A percentile compares a stretch with the other conserved stretches of the same genome.
These are phyloP conservation scores for Vigna nakashimae DNA, from an alignment of 306 rosid genomes.

Conservation along the genomic window DNA sequence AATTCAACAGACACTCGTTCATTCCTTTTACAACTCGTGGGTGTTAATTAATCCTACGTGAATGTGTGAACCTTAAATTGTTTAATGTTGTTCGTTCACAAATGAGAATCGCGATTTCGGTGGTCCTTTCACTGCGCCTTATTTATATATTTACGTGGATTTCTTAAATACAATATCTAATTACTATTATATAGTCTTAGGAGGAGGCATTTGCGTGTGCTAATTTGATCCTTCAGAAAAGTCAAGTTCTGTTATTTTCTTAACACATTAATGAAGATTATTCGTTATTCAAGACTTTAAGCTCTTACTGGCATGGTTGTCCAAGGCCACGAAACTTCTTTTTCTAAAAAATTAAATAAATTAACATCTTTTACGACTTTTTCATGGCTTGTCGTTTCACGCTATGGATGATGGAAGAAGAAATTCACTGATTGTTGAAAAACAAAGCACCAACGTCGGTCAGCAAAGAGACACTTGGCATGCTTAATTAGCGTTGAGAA, in stretches of 20 bases:
- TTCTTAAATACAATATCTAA: background rate
- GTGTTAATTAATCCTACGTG: background rate
- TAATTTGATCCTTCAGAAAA: constrained; percentile 38
- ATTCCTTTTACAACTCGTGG: constrained; percentile 16
- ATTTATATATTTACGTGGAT: constrained; percentile 18
- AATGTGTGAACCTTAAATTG: constrained; percentile 22
- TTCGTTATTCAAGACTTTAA: background rate
- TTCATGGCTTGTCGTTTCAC: constrained; percentile 10
- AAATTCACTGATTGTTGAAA: background rate
- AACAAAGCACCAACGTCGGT: background rate
- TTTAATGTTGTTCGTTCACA: background rate
- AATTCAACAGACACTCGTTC: constrained; percentile 27
- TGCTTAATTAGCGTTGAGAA: background rate
- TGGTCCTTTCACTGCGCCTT: background rate
- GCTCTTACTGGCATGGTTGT: constrained; percentile 2
- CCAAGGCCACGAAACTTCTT: constrained; percentile 33
- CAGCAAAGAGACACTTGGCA: constrained; percentile 1
- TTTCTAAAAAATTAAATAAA: too few relatives aligned
- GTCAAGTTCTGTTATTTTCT: background rate
- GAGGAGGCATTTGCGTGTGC: constrained; percentile 16
- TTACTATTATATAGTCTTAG: background rate
- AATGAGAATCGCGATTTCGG: too few relatives aligned
- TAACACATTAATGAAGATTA: constrained; percentile 1
- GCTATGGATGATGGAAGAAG: background rate
- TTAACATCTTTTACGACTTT: background rate